Conservation (phyloP, 805 yeast genomes). For the Candida morakotiae region DNA sequence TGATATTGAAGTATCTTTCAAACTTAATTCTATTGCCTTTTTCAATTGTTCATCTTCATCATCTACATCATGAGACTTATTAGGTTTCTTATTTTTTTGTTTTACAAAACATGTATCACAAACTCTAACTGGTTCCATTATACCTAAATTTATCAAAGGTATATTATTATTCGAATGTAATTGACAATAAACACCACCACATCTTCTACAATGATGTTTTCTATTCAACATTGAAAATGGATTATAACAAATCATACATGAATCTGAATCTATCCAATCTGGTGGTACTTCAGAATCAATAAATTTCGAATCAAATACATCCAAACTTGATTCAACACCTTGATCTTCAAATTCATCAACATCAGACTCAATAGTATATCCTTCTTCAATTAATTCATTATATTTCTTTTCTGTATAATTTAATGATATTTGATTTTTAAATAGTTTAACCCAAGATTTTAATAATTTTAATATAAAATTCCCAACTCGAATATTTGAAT, state of each 20-base stretch:
- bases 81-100: slow-evolving; percentile 3
- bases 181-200: slow-evolving; percentile 93
- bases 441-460: slow-evolving; percentile 75
- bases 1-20: slow-evolving; percentile 45
- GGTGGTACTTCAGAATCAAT: slow-evolving; percentile 93
- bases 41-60: slow-evolving; percentile 75
- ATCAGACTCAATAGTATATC: slow-evolving; percentile 60
- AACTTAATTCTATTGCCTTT: slow-evolving; percentile 74
- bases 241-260: slow-evolving; percentile 89
- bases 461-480: slow-evolving; percentile 57
- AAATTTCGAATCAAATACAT: slow-evolving; percentile 40
- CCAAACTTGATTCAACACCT: neutral
- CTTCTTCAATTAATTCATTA: slow-evolving; percentile 55
- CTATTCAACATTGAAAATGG: slow-evolving; percentile 78
- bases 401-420: slow-evolving; percentile 62
- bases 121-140: slow-evolving; percentile 84
- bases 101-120: slow-evolving; percentile 75
- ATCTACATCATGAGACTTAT: neutral
- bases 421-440: slow-evolving; percentile 62
- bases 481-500: slow-evolving; percentile 41
- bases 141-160: slow-evolving; percentile 80
- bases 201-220: slow-evolving; percentile 94
- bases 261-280: slow-evolving; percentile 94
- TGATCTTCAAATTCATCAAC: slow-evolving; percentile 12
- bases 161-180: slow-evolving; percentile 72